Evolutionary conservation across 208 protist genomes (phyloP), one percentile per base, ranked within the genome.

Genomic region (Tritrichomonas musculus): DNA sequence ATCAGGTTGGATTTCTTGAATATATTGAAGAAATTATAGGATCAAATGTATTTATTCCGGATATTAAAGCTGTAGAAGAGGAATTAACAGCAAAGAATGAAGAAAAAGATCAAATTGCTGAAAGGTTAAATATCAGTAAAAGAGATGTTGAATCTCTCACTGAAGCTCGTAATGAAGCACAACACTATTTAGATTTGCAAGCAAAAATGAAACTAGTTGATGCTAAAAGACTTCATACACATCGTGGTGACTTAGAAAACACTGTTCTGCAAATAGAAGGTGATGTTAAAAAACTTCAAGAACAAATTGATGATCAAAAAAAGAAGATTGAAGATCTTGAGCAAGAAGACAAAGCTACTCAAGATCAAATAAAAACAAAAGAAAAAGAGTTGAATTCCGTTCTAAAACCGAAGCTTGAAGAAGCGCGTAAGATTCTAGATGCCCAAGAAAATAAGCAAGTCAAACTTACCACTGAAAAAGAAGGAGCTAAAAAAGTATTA

Each of bases 11-110:
- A n/a, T 95, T 99, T 13, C 96, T 99, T 9, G 99, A 99, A 95
- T 99, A 99, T 95, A 96, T 99, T 20, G 99, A 99, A 95, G 99
- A 99, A 94, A 98, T 99, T 64, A 99, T 99, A 95, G 99, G 97
- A 17, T 95, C 96, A 11, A 94, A 97, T 82, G 94, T 96, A 92
- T 99, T 97, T 93, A 95, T 99, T 27, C 94, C 96, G 64, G 93
- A 95, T 44, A 99, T 99, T 93, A 95, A 97, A 53, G 94, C 96
- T 33, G 94, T 96, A 50, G 96, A 95, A 2, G 95, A 95, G 92
- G 13, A 94, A 17, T 95, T 98, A 11, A 98, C 99, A 92, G 94
- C 94, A 53, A 95, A 97, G 22, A 98, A 98, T 95, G 96, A 98
- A 57, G 94, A 97, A 66, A 96, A 98, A 17, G 95, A 98, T 0